These are phyloP conservation scores for Paramecium primaurelia DNA, from an alignment of 73 alveolate genomes.

Conservation along the genomic window DNA sequence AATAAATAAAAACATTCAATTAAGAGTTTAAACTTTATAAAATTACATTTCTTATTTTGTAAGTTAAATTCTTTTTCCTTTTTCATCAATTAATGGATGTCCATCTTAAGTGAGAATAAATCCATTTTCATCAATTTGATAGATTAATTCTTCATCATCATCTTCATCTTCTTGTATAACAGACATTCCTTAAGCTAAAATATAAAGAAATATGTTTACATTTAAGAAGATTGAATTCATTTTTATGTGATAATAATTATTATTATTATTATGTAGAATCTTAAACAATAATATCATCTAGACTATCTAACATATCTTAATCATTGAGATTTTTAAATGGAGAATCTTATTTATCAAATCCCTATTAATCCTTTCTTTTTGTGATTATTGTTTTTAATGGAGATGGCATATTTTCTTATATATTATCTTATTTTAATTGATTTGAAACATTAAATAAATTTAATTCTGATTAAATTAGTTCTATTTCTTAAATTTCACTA, in stretches of 20 bases:
- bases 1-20: neutral
- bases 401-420: neutral
- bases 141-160: slow-evolving; percentile 29
- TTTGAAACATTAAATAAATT: neutral
- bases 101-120: slow-evolving; percentile 6
- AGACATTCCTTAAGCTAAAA: slow-evolving; percentile 15
- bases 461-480: neutral
- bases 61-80: neutral
- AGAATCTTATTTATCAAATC: neutral
- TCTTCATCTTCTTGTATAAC: neutral
- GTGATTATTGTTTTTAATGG: neutral
- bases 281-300: neutral
- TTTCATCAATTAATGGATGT: slow-evolving; percentile 15
- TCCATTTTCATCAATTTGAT: slow-evolving; percentile 23
- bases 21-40: neutral
- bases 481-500: neutral
- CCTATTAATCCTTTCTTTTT: neutral
- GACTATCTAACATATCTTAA: neutral
- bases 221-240: neutral
- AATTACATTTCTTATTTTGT: neutral
- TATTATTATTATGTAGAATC: neutral
- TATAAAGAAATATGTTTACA: neutral
- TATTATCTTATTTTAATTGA: neutral
- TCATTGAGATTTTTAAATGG: neutral
- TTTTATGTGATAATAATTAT: neutral